phyloP scores from a whole-genome alignment of 345 rosid genomes.

The Salix udensis region DNA sequence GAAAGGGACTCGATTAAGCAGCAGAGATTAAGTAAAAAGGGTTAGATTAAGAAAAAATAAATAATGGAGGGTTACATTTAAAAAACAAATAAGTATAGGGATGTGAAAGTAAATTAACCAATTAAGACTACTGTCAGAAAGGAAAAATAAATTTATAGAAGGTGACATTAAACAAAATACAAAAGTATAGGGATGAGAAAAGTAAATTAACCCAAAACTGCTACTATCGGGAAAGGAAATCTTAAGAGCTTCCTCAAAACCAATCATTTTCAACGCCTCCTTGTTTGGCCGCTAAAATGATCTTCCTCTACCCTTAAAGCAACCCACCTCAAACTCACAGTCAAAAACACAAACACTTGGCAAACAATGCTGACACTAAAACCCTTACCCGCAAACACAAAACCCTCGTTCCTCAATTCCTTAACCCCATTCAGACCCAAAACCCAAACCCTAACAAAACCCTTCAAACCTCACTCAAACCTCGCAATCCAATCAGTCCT shows the following conservation, averaged over 20 bases:
- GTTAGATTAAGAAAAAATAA: too few species aligned
- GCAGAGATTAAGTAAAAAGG: too few species aligned
- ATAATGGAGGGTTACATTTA: too few species aligned
- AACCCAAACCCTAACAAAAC: constrained; percentile 21
- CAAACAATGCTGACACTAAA: constrained; percentile 45
- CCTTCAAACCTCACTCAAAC: constrained; percentile 1
- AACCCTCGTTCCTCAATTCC: constrained; percentile 30
- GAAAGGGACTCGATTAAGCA: too few species aligned
- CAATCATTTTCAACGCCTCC: not conserved
- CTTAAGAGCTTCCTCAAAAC: too few species aligned
- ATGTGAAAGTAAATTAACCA: too few species aligned
- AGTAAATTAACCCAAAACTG: too few species aligned
- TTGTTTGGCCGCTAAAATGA: constrained; percentile 6
- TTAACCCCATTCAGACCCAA: constrained; percentile 19
- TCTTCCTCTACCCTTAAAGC: constrained; percentile 2
- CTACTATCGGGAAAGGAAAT: too few species aligned
- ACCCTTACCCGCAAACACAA: constrained; percentile 29
- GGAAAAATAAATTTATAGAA: too few species aligned
- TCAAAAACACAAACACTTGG: not conserved
- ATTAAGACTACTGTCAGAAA: too few species aligned
- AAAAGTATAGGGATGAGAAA: not conserved
- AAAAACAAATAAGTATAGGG: too few species aligned
- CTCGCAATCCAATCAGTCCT: constrained; percentile 52
- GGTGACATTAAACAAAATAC: too few species aligned
- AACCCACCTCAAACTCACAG: not conserved